Percentiles rank a stretch among this genome's conserved stretches.
Conservation (phyloP, 495 filamentous ascomycete genomes). For the Tuber borchii region DNA sequence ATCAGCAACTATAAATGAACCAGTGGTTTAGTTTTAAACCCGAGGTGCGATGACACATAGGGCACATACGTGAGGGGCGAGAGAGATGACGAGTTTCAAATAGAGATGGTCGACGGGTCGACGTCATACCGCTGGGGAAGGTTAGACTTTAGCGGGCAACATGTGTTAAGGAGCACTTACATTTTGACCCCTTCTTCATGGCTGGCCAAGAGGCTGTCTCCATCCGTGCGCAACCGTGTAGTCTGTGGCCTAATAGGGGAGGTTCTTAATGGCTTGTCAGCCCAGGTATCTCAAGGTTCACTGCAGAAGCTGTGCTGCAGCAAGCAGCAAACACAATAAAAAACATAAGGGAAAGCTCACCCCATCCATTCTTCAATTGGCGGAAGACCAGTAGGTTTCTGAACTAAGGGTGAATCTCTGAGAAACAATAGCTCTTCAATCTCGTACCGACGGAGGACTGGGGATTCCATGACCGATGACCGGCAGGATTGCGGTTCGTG, state of each 20-base stretch:
- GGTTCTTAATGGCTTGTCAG: slow-evolving; percentile 42
- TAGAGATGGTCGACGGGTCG: slow-evolving; percentile 53
- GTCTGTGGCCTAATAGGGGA: slow-evolving; percentile 49
- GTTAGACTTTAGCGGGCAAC: slow-evolving; percentile 7
- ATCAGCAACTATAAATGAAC: slow-evolving; percentile 52
- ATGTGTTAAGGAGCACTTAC: slow-evolving; percentile 9
- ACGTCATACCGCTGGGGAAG: slow-evolving; percentile 44
- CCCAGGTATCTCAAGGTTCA: slow-evolving; percentile 43
- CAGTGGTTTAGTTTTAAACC: slow-evolving; percentile 20
- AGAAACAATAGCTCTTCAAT: slow-evolving; percentile 70
- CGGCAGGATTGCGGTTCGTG: slow-evolving; percentile 11
- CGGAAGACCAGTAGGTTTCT: slow-evolving; percentile 72
- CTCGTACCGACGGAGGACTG: slow-evolving; percentile 63
- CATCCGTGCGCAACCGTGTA: slow-evolving; percentile 45
- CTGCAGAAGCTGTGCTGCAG: slow-evolving; percentile 37
- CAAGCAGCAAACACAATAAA: slow-evolving; percentile 23
- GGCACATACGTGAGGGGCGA: slow-evolving; percentile 56
- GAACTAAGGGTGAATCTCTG: slow-evolving; percentile 73
- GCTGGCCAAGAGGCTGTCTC: slow-evolving; percentile 41
- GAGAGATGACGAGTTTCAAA: slow-evolving; percentile 59
- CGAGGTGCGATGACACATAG: slow-evolving; percentile 37
- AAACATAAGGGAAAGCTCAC: slow-evolving; percentile 50
- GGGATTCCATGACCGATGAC: slow-evolving; percentile 33
- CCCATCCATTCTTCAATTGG: slow-evolving; percentile 98
- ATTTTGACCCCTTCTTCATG: slow-evolving; percentile 42